Evolutionary conservation across 176 grass and related monocot genomes (phyloP).

Genomic region (Echinochloa phyllopogon): DNA sequence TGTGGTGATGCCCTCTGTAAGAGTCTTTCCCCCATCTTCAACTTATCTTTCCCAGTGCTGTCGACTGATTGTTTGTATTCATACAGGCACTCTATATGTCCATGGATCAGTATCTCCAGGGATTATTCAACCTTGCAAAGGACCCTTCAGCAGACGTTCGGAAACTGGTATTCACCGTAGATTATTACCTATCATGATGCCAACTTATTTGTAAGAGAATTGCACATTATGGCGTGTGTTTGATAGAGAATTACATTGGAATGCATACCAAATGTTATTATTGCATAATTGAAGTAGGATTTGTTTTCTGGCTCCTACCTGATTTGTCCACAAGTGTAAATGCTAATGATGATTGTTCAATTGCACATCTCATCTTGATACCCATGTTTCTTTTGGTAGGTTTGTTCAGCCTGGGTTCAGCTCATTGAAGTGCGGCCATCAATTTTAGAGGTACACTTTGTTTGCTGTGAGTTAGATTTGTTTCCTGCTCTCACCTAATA

Average conservation of each 20-base stretch:
- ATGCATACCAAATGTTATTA: constrained; percentile 17
- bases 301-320: constrained; percentile 28
- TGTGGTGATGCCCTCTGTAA: constrained; percentile 89
- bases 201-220: constrained; percentile 28
- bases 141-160: constrained; percentile 88
- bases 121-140: constrained; percentile 87
- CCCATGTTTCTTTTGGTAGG: constrained; percentile 56
- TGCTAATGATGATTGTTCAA: neutral
- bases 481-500: constrained; percentile 27
- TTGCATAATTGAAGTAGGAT: constrained; percentile 21
- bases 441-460: constrained; percentile 77
- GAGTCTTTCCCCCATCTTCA: constrained; percentile 8
- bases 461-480: constrained; percentile 14
- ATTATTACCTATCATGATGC: neutral
- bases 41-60: constrained; percentile 12
- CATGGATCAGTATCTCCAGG: constrained; percentile 96
- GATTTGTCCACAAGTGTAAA: constrained; percentile 16
- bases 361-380: constrained; percentile 23
- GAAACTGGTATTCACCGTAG: constrained; percentile 66
- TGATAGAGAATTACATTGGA: constrained; percentile 18
- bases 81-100: constrained; percentile 84
- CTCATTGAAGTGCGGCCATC: constrained; percentile 90
- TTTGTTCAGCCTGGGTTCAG: constrained; percentile 96
- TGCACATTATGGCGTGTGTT: constrained; percentile 5
- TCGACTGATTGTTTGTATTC: constrained; percentile 34